Conservation (phyloP, 768 basidiomycete species). For the Termitomyces eurrhizus region DNA sequence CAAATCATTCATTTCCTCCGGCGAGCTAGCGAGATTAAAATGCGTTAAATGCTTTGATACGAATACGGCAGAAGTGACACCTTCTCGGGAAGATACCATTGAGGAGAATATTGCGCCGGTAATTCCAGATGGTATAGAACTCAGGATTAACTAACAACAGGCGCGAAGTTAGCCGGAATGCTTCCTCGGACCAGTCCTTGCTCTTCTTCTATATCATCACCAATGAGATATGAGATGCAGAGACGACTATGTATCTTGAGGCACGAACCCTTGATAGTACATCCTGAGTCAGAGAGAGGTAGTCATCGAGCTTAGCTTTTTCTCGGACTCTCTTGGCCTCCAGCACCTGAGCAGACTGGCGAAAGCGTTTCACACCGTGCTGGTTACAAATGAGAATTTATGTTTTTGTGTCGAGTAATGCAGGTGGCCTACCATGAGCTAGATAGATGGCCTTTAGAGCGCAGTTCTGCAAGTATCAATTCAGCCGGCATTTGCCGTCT, state of each 20-base stretch:
- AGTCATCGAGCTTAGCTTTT: constrained; percentile 70
- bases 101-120: constrained; percentile 75
- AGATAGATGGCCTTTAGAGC: background rate
- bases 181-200: constrained; percentile 66
- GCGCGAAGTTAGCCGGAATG: constrained; percentile 71
- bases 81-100: constrained; percentile 64
- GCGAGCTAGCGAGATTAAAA: constrained; percentile 41
- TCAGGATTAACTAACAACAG: constrained; percentile 88
- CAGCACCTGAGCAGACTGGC: constrained; percentile 54
- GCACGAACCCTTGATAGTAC: constrained; percentile 60
- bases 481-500: constrained; percentile 2
- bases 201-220: constrained; percentile 53
- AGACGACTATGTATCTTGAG: background rate
- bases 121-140: constrained; percentile 97
- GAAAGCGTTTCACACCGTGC: constrained; percentile 70
- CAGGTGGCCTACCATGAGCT: constrained; percentile 16
- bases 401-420: background rate
- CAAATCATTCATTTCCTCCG: constrained; percentile 55
- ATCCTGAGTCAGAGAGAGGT: constrained; percentile 59
- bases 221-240: constrained; percentile 10
- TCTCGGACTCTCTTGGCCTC: constrained; percentile 70
- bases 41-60: background rate
- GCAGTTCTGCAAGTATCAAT: constrained; percentile 10
- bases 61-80: constrained; percentile 32
- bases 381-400: constrained; percentile 23